Percentiles rank a stretch among this genome's conserved stretches.
phyloP scores from a whole-genome alignment of 768 basidiomycete species.

The Russula foetens region DNA sequence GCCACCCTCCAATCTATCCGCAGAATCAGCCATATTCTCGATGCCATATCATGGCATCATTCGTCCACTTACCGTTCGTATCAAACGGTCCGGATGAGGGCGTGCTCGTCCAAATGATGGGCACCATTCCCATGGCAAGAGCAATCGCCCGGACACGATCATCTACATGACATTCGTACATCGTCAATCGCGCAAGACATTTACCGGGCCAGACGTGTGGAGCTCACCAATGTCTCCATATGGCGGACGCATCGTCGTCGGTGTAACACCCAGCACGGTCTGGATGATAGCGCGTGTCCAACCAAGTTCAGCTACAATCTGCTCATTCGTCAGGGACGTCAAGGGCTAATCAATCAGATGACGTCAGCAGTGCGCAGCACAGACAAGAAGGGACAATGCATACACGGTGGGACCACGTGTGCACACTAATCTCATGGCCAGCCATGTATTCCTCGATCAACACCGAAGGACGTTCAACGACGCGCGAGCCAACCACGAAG shows the following conservation, averaged over 20 bases:
- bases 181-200: conserved; percentile 1
- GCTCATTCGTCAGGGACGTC: conserved; percentile 64
- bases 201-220: neutral
- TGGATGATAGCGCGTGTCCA: conserved; percentile 88
- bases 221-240: conserved; percentile 65
- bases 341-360: conserved; percentile 35
- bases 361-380: conserved; percentile 26
- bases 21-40: neutral
- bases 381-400: conserved; percentile 14
- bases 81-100: conserved; percentile 52
- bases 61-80: conserved; percentile 48
- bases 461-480: conserved; percentile 66
- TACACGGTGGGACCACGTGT: conserved; percentile 86
- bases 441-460: conserved; percentile 74
- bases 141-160: conserved; percentile 89
- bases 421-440: conserved; percentile 75
- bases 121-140: conserved; percentile 84
- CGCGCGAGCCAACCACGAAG: conserved; percentile 85
- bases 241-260: conserved; percentile 72
- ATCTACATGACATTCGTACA: conserved; percentile 37
- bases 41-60: neutral
- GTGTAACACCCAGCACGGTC: conserved; percentile 63
- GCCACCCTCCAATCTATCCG: conserved; percentile 77
- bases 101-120: conserved; percentile 82
- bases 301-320: conserved; percentile 90